A percentile compares a stretch with the other conserved stretches of the same genome.
phyloP scores from a whole-genome alignment of 1,139 yeast genomes.

The Candida pseudocylindracea region DNA sequence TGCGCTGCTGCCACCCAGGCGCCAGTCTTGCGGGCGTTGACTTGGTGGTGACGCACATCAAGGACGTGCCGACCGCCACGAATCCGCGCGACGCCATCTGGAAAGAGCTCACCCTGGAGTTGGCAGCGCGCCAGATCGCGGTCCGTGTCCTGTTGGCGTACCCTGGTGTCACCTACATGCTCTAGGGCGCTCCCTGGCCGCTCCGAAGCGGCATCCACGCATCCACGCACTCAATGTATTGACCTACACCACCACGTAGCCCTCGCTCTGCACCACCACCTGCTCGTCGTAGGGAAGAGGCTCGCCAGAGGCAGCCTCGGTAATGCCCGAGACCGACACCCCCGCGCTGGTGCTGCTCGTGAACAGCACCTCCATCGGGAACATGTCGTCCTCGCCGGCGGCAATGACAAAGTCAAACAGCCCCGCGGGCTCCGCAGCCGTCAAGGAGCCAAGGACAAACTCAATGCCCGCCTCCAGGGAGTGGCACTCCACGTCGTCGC shows the following conservation, averaged over 20 bases:
- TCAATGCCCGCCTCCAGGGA: slow-evolving; percentile 38
- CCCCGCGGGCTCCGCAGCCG: slow-evolving; percentile 25
- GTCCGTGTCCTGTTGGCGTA: too few species aligned
- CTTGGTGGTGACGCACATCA: slow-evolving; percentile 51
- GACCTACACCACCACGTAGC: slow-evolving; percentile 31
- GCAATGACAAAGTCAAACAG: slow-evolving; percentile 64
- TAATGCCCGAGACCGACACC: slow-evolving; percentile 16
- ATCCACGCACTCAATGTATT: too few species aligned
- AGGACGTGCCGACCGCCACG: slow-evolving; percentile 18
- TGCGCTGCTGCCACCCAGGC: slow-evolving; percentile 2
- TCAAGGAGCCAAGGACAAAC: slow-evolving; percentile 17
- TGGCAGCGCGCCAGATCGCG: too few species aligned
- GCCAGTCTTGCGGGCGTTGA: slow-evolving; percentile 18
- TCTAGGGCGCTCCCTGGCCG: too few species aligned
- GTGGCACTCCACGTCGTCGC: slow-evolving; percentile 23
- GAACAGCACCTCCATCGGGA: slow-evolving; percentile 64
- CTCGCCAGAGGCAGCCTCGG: slow-evolving; percentile 15
- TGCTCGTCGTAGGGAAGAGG: slow-evolving; percentile 57
- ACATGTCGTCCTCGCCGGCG: slow-evolving; percentile 60
- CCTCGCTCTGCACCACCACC: slow-evolving; percentile 38
- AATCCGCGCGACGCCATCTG: slow-evolving; percentile 39
- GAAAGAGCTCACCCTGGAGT: slow-evolving; percentile 10
- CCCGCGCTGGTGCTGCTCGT: slow-evolving; percentile 11
- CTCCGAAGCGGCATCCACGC: too few species aligned
- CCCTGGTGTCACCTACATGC: too few species aligned